Percentiles rank a stretch among this genome's conserved stretches.
These are phyloP conservation scores for Eucalyptus camaldulensis DNA, from an alignment of 345 rosid genomes.

Conservation along the genomic window DNA sequence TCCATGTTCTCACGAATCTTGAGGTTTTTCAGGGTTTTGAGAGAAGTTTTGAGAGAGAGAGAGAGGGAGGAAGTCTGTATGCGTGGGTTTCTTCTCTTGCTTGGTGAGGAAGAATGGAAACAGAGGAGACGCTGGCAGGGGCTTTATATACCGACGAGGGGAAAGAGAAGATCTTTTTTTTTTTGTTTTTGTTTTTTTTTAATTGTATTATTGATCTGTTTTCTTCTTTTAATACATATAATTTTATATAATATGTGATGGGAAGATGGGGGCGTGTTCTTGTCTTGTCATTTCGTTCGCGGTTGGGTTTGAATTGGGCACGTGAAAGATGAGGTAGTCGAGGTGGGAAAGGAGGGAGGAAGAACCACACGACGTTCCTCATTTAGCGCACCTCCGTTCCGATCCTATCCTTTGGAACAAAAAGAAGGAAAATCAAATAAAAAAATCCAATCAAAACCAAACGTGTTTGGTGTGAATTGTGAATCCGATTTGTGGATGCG, in stretches of 20 bases:
- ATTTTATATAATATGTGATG: neutral
- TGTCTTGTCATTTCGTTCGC: neutral
- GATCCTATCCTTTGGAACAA: neutral
- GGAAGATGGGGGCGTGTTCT: neutral
- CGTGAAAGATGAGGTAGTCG: neutral
- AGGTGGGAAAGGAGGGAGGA: neutral
- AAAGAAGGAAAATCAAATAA: neutral
- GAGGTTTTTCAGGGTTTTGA: neutral
- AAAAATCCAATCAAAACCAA: neutral
- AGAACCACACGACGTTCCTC: neutral
- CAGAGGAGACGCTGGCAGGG: neutral
- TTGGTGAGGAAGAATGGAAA: neutral
- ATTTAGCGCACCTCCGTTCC: neutral
- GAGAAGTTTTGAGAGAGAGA: neutral
- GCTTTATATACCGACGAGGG: neutral
- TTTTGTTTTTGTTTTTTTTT: no score
- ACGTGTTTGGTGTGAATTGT: neutral
- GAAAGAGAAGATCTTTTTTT: neutral
- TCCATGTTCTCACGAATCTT: neutral
- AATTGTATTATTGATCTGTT: neutral
- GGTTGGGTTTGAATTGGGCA: neutral
- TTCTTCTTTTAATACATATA: neutral
- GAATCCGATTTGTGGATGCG: neutral
- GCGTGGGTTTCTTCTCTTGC: neutral
- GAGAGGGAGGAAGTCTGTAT: neutral